Evolutionary conservation across 495 filamentous ascomycete species (phyloP), one percentile per base, ranked within the genome.

Genomic region (Glarea lozoyensis): DNA sequence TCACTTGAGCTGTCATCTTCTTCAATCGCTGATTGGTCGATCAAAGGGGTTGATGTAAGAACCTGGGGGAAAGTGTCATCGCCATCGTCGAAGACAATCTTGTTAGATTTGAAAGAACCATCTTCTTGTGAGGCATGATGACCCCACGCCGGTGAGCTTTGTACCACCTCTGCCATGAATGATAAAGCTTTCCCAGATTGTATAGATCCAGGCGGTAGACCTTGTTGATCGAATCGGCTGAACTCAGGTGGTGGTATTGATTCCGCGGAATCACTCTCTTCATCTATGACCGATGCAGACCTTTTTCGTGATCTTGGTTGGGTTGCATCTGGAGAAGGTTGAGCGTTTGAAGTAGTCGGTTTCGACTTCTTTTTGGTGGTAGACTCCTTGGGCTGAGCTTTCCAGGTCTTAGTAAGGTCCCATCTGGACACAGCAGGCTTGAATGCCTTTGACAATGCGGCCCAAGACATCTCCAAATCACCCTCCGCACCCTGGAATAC

Each of bases 241-340:
- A 52, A 9, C n/a, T 47, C 16, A 20, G 19, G 16, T n/a, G n/a
- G n/a, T n/a, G 40, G 6, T 16, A 22, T 38, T 22, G 29, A n/a
- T n/a, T 47, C 29, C 6, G 27, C 24, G 15, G 7, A 32, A 17
- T 43, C 45, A 11, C 41, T 43, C 11, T n/a, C 18, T 24, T 47
- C 50, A 22, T 44, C 33, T n/a, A 44, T 10, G 15, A 23, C 25
- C 33, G 15, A 22, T 31, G 61, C 86, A 93, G 15, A 77, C 72
- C 2, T 76, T 65, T 56, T 88, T 84, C 40, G 70, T 70, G 64
- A 80, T 73, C n/a, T n/a, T n/a, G n/a, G n/a, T n/a, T n/a, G n/a
- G 46, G 25, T 29, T 7, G n/a, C 25, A 29, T 50, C 27, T 43
- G 37, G 18, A 15, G 19, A 29, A n/a, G n/a, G n/a, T n/a, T n/a